Evolutionary conservation across 192 early-diverging fungal species (phyloP), one percentile per base, ranked within the genome.

Genomic region (Umbelopsis ramanniana): DNA sequence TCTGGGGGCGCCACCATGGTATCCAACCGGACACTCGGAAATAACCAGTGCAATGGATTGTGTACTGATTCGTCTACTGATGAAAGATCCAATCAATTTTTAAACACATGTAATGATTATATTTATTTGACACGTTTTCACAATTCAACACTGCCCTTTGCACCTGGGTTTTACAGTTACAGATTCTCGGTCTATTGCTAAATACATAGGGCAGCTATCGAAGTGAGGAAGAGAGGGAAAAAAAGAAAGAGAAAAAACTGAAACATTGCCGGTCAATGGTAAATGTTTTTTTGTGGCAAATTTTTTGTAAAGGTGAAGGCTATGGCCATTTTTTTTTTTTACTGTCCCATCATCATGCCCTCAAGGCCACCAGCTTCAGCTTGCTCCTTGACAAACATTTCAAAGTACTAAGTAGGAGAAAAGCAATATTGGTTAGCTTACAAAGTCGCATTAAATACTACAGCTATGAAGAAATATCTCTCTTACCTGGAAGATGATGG

Each of bases 401-500:
- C 78, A 80, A 80, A 80, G 74, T 80, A 80, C 52, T 77, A 52
- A 43, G 6, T 1, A 43, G 40, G 40, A 5, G 6, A 26, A 77
- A 72, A 52, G 47, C 24, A 21, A 11, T 43, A 43, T 43, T 4
- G 40, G 11, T 43, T 12, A 43, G 40, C 40, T 43, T 2, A 43
- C 0, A 6, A 43, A 11, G 40, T 43, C 6, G 0, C 40, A 43
- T 43, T 43, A 6, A 11, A 11, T 6, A 11, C 6, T 43, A 43
- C 1, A 43, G 2, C 40, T 6, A 4, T 29, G 29, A 2, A 29
- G 29, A 43, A 43, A n/a, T n/a, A n/a, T 11, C 23, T 60, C 24
- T 10, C n/a, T 66, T 72, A 75, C 74, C 74, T 78, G 95, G 89
- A 97, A 99, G 82, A 99, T 99, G 73, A 97, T 98, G 33, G 98